Base-by-base conservation (phyloP, 148 eudicot species). In the Rheum nobile region DNA sequence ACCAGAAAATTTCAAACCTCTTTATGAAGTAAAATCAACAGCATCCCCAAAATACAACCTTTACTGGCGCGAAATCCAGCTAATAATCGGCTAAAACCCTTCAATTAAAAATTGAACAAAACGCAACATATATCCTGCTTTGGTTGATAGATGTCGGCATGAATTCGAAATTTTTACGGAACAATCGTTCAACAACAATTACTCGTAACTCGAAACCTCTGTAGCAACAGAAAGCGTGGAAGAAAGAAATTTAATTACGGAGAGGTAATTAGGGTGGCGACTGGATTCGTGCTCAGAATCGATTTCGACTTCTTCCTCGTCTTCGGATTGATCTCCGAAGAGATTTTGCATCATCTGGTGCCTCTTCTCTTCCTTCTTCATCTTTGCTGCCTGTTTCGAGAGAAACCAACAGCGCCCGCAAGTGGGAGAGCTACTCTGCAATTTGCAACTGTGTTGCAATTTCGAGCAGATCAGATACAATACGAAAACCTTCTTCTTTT, bases 281-380 rank as follows among this genome's bases (percentile, higher is more conserved):
- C 87, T 95, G 10, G 98, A 95, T 81, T 95, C 98, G 75, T 91
- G 98, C 78, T 89, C 97, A 1, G 97, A 95, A 85, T 95, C 97
- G 73, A 91, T 85, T 71, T 92, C 92, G 55, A 83, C 97, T 71
- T 91, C 96, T 55, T 90, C 97, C 42, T 93, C 93, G 42, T 88
- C 98, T 77, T 90, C 98, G 6, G 97, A 95, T 78, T 94, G 97
- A 71, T 90, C 98, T 13, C 98, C 98, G 82, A 95, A 95, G 16
- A 95, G 85, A 80, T 95, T 91, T 67, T 95, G 96, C 98, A 95
- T 95, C 96, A 95, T 95, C 75, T 90, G 90, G 74, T 91, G 91
- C 78, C 98, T 79, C 78, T 95, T 91, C 79, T 88, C 93, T 75
- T 88, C 96, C 59, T 92, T 96, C 65, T 96, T 96, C 82, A 85